Base-by-base conservation (phyloP, 345 rosid species). In the Lumnitzera racemosa region DNA sequence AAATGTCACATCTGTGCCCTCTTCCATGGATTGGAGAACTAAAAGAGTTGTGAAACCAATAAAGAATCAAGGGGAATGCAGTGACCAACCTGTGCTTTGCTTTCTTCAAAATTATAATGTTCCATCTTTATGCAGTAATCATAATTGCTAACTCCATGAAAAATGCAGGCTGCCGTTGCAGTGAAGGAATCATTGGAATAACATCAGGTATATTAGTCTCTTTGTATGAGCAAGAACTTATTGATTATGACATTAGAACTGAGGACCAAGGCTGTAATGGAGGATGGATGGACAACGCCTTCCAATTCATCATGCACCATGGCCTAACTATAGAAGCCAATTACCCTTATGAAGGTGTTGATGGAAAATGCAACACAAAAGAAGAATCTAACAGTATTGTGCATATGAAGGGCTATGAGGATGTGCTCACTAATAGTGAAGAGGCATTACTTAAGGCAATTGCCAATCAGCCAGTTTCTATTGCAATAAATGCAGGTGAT, bases 151-250 rank as follows among this genome's bases (percentile, higher is more conserved):
- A 36, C 10, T 24, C 16, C 46, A 20, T 12, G 61, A 5, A 64
- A 36, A 24, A 41, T 24, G 15, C 16, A 83, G 91, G 85, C 4
- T 54, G 70, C 87, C 0, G 75, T 79, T 54, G 91, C 85, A 58
- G 87, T 24, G 87, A 86, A 74, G 86, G 88, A 58, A 56, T 76
- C 15, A 72, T 64, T 20, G 61, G 72, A 62, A 74, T 86, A 58
- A 67, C 55, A 16, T 69, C 59, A 0, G 78, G 92, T 3, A 79
- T 67, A 20, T 60, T 86, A 46, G n/a, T 75, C 47, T 79, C 89
- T 13, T 56, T 86, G 3, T 86, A 87, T 13, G 81, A 83, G 72
- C 92, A 83, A 51, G 76, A 83, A 25, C 85, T 83, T 2, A 57
- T 81, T 25, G 92, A 83, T 56, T 81, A 85, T 25, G 82, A 72